These are phyloP conservation scores for Waltergamsia citrina DNA, from an alignment of 2,329 filamentous ascomycete genomes.

Conservation along the genomic window DNA sequence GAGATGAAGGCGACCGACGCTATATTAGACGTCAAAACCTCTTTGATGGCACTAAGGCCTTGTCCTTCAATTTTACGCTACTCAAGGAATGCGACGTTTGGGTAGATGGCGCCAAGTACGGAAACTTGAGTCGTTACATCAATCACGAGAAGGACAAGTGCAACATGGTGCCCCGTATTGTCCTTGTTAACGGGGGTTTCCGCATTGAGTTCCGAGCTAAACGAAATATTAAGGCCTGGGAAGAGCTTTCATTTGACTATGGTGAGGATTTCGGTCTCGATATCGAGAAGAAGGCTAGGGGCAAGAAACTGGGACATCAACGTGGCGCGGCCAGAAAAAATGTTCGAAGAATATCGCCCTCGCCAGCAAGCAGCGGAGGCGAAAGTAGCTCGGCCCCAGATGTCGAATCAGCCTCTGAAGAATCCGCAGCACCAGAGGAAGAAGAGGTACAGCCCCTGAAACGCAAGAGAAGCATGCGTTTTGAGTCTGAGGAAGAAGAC, in stretches of 20 bases:
- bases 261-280: conserved; percentile 48
- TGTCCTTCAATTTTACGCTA: conserved; percentile 56
- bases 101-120: conserved; percentile 68
- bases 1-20: conserved; percentile 59
- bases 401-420: too few relatives aligned
- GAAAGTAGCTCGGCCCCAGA: too few relatives aligned
- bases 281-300: conserved; percentile 1
- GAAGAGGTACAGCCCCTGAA: background rate
- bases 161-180: conserved; percentile 53
- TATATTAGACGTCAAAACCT: conserved; percentile 51
- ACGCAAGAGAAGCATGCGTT: background rate
- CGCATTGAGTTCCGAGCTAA: conserved; percentile 67
- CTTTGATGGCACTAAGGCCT: conserved; percentile 43
- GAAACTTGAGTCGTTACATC: conserved; percentile 76
- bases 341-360: background rate
- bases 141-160: conserved; percentile 58
- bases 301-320: background rate
- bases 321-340: background rate
- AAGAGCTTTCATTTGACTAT: conserved; percentile 78
- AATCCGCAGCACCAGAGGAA: background rate
- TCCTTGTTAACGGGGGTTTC: conserved; percentile 66
- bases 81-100: conserved; percentile 51
- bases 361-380: too few relatives aligned
- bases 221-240: conserved; percentile 57
- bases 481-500: background rate